phyloP scores from a whole-genome alignment of 345 rosid genomes.

The Boechera stricta region DNA sequence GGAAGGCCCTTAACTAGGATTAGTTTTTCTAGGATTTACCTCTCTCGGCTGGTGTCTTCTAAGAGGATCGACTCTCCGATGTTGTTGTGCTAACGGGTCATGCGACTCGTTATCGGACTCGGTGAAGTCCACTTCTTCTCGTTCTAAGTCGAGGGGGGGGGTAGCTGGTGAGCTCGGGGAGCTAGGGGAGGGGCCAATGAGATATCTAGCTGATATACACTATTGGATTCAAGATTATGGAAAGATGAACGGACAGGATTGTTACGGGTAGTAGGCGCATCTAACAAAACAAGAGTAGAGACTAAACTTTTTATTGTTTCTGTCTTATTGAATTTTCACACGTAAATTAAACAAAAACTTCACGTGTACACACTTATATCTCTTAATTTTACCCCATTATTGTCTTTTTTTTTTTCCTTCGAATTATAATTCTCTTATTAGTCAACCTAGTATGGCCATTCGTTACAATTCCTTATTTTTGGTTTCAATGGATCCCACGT shows the following conservation, averaged over 20 bases:
- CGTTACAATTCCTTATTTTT: constrained; percentile 24
- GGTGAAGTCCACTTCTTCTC: too few species aligned
- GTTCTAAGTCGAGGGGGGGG: too few species aligned
- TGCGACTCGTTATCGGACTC: too few species aligned
- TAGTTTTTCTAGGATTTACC: too few species aligned
- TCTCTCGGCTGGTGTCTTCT: too few species aligned
- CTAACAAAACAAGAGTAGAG: constrained; percentile 18
- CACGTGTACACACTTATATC: constrained; percentile 29
- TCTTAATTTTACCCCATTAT: not conserved
- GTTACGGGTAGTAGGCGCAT: constrained; percentile 25
- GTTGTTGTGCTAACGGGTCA: too few species aligned
- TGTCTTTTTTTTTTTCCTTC: not conserved
- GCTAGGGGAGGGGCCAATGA: constrained; percentile 16
- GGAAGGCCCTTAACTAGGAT: too few species aligned
- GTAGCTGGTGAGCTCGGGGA: not conserved
- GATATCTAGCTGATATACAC: not conserved
- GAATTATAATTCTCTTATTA: constrained; percentile 9
- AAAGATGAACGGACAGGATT: not conserved
- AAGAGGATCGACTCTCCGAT: too few species aligned
- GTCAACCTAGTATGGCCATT: constrained; percentile 33
- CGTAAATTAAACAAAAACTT: not conserved
- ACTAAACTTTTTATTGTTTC: constrained; percentile 2
- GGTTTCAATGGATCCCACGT: constrained; percentile 25
- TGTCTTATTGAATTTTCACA: not conserved
- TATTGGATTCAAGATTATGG: constrained; percentile 5